Conservation (phyloP, 441 rosid species). For the Erodium texanum region DNA sequence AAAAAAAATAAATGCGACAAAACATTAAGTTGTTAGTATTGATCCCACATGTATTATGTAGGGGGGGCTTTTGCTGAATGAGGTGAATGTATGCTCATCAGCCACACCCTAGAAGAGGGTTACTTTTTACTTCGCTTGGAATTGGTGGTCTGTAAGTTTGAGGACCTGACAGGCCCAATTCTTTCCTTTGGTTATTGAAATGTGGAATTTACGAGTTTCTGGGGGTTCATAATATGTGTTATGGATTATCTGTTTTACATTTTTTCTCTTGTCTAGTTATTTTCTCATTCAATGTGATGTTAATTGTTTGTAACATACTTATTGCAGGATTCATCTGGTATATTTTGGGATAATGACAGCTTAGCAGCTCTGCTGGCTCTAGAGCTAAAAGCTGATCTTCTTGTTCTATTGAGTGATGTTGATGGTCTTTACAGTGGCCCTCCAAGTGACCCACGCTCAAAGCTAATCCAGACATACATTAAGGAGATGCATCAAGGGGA, state of each 20-base stretch:
- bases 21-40: not conserved
- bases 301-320: constrained; percentile 7
- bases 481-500: constrained; percentile 70
- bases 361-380: constrained; percentile 85
- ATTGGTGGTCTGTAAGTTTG: not conserved
- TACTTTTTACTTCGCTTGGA: not conserved
- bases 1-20: not conserved
- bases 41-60: not conserved
- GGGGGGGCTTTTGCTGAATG: constrained; percentile 6
- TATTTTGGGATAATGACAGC: constrained; percentile 99
- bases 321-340: constrained; percentile 94
- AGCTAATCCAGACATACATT: constrained; percentile 74
- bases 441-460: constrained; percentile 86
- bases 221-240: not conserved
- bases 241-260: not conserved
- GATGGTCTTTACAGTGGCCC: constrained; percentile 97
- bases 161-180: not conserved
- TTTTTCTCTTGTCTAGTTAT: constrained; percentile 2
- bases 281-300: not conserved
- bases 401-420: constrained; percentile 88
- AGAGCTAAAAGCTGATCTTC: constrained; percentile 92
- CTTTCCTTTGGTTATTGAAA: not conserved
- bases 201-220: not conserved
- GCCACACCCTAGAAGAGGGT: not conserved
- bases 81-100: not conserved